Base-by-base conservation (phyloP, 2,329 filamentous ascomycete species). In the Thermoascus crustaceus region DNA sequence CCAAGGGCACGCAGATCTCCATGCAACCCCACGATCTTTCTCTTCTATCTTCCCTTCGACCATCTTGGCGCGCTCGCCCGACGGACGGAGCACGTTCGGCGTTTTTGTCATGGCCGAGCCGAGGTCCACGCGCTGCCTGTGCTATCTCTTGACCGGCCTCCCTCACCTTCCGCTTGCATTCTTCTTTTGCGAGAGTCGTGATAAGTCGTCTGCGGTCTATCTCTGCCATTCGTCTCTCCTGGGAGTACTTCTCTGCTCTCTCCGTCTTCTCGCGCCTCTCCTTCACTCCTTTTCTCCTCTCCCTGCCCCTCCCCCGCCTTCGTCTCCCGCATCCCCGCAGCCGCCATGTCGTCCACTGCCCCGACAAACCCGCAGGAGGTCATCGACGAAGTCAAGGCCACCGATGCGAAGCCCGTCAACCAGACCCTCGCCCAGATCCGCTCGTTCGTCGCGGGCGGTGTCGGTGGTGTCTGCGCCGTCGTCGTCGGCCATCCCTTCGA, bases 401-500 rank as follows among this genome's bases (percentile, higher is more conserved):
- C 26, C 8, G 26, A 29, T 7, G 4, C 7, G 14, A 57, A 58
- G 47, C 34, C 55, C 3, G 48, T 59, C 34, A 60, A 60, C 36
- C 56, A 61, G 47, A 73, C 74, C 2, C 54, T 80, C 30, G 73
- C 77, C 36, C 77, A 76, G 59, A 62, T 94, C 44, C 82, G 89
- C 41, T 91, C 89, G 26, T 75, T 98, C 34, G 80, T 74, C 6
- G 89, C 89, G 5, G 91, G 91, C 51, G 91, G 87, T 43, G 93
- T 94, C 41, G 91, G 91, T 49, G 91, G 91, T 51, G 64, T 98
- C 31, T 96, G 85, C 68, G 89, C 91, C 38, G 91, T 98, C 37
- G 61, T 98, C 26, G 88, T 96, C 40, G 84, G 91, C 38, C 91
- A 98, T 63, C 91, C 91, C 7, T 98, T 98, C 59, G 91, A 98